Evolutionary conservation across 2,329 filamentous ascomycete genomes (phyloP).

Genomic region (Domatiomyces globalis): DNA sequence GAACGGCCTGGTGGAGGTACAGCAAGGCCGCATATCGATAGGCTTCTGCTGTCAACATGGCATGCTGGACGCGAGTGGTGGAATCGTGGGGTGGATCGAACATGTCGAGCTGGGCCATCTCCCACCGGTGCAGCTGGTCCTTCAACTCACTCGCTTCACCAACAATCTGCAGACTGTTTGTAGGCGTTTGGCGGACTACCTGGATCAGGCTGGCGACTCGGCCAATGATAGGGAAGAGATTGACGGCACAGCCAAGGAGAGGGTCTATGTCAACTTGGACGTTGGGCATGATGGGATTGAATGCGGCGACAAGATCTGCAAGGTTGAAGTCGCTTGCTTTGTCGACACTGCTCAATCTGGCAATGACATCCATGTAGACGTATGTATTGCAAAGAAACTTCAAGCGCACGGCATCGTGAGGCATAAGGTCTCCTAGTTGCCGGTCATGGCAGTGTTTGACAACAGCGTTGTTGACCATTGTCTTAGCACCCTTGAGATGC

Average conservation of each 20-base stretch:
- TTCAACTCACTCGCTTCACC: conserved; percentile 50
- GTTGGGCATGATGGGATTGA: conserved; percentile 24
- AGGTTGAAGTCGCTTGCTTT: conserved; percentile 44
- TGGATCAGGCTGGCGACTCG: conserved; percentile 52
- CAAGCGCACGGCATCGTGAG: conserved; percentile 32
- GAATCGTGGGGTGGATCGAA: conserved; percentile 52
- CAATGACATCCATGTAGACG: conserved; percentile 62
- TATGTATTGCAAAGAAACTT: conserved; percentile 58
- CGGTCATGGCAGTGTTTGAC: conserved; percentile 29
- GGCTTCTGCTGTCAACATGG: conserved; percentile 52
- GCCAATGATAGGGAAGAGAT: conserved; percentile 55
- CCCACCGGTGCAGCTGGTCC: conserved; percentile 46
- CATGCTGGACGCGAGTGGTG: conserved; percentile 47
- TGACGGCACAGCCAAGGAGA: conserved; percentile 54
- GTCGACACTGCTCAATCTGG: conserved; percentile 49
- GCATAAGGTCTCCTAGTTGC: conserved; percentile 16
- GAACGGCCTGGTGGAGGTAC: conserved; percentile 54
- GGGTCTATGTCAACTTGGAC: conserved; percentile 49
- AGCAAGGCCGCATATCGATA: conserved; percentile 54
- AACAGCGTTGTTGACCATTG: conserved; percentile 47
- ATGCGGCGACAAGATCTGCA: conserved; percentile 30
- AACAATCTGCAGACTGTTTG: conserved; percentile 48
- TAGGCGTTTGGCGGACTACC: conserved; percentile 40
- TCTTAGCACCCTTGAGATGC: conserved; percentile 53
- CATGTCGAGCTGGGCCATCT: conserved; percentile 34